Percentiles rank a stretch among this genome's conserved stretches.
Conservation (phyloP, 495 filamentous ascomycete species). For the Aspergillus nidulans region DNA sequence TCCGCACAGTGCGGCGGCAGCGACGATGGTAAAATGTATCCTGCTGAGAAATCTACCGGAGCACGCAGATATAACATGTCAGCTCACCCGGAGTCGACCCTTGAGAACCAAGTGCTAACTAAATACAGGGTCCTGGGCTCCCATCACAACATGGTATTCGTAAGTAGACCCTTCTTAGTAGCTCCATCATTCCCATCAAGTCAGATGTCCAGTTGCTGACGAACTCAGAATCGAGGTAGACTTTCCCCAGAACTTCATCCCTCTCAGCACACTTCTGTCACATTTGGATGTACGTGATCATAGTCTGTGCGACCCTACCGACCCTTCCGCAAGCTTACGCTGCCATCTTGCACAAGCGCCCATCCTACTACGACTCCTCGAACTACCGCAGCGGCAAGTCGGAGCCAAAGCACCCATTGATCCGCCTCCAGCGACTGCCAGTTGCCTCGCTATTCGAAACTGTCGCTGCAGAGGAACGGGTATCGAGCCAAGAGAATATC, state of each 20-base stretch:
- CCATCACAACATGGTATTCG: slow-evolving; percentile 12
- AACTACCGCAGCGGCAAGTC: not conserved
- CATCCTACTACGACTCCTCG: not conserved
- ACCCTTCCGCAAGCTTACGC: slow-evolving; percentile 10
- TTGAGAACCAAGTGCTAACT: not conserved
- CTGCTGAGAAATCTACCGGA: slow-evolving; percentile 7
- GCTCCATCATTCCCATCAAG: too few relatives aligned
- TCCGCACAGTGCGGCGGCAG: slow-evolving; percentile 8
- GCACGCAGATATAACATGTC: slow-evolving; percentile 4
- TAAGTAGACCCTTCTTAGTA: not conserved
- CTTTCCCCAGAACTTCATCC: not conserved
- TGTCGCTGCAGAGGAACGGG: not conserved
- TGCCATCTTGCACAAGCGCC: not conserved
- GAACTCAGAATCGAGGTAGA: slow-evolving; percentile 3
- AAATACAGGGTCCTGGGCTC: slow-evolving; percentile 8
- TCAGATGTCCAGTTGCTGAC: not conserved
- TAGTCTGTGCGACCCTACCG: slow-evolving; percentile 12
- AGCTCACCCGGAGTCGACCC: not conserved
- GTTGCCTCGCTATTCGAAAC: slow-evolving; percentile 12
- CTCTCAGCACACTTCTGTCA: not conserved
- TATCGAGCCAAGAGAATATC: slow-evolving; percentile 10
- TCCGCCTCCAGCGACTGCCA: slow-evolving; percentile 2
- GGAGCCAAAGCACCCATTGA: not conserved
- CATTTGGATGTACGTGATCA: slow-evolving; percentile 16
- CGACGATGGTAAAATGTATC: slow-evolving; percentile 7